These are phyloP conservation scores for Russula sp. DNA, from an alignment of 768 basidiomycete species.

Conservation along the genomic window DNA sequence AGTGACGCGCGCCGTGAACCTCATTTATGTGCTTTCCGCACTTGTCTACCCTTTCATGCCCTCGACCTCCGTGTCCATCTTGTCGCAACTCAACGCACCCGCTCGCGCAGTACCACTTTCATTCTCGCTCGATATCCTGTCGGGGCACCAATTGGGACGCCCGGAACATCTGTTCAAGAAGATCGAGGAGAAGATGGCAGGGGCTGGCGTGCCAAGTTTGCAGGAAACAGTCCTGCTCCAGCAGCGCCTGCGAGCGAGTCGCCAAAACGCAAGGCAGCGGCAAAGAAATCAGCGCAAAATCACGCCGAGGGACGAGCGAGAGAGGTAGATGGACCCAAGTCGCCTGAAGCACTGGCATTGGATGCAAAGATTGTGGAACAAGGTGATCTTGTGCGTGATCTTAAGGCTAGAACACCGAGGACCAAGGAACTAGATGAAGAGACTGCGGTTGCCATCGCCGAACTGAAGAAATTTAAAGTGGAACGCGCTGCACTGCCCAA, in stretches of 20 bases:
- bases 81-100: constrained; percentile 86
- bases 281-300: constrained; percentile 47
- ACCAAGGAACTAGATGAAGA: constrained; percentile 59
- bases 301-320: constrained; percentile 39
- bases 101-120: constrained; percentile 71
- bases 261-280: constrained; percentile 49
- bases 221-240: constrained; percentile 52
- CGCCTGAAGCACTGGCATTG: constrained; percentile 65
- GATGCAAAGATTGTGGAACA: constrained; percentile 76
- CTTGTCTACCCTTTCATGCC: constrained; percentile 97
- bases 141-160: constrained; percentile 83
- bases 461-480: constrained; percentile 62
- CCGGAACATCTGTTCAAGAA: constrained; percentile 90
- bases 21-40: constrained; percentile 87
- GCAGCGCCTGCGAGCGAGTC: constrained; percentile 40
- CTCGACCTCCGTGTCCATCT: constrained; percentile 73
- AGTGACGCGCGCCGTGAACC: constrained; percentile 82
- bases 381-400: constrained; percentile 63
- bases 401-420: constrained; percentile 65
- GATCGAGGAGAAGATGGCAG: constrained; percentile 88
- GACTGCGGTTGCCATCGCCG: constrained; percentile 57
- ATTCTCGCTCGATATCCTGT: constrained; percentile 77
- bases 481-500: constrained; percentile 44
- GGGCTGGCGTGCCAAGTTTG: constrained; percentile 78
- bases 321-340: constrained; percentile 54